Percentiles rank a stretch among this genome's conserved stretches.
Conservation (phyloP, 1,139 yeast genomes). For the Diutina pseudorugosa region DNA sequence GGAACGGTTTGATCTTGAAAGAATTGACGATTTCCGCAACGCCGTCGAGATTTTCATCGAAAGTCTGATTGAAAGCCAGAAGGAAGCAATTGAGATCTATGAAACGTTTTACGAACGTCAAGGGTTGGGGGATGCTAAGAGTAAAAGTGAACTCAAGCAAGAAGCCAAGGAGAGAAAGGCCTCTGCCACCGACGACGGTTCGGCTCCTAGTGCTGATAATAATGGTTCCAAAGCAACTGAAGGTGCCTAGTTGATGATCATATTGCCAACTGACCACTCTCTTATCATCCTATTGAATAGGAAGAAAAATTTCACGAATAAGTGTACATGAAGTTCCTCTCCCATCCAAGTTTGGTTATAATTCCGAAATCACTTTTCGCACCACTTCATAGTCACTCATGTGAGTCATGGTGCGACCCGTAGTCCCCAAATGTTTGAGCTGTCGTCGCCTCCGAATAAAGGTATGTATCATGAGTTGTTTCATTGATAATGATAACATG, state of each 20-base stretch:
- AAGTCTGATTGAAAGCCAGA: conserved; percentile 84
- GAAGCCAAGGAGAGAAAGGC: neutral
- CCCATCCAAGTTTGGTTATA: too few relatives aligned
- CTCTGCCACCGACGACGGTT: neutral
- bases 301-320: neutral
- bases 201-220: neutral
- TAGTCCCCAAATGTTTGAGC: neutral
- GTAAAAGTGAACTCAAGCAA: neutral
- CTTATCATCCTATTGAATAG: neutral
- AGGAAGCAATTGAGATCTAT: conserved; percentile 91
- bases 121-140: conserved; percentile 11
- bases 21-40: conserved; percentile 76
- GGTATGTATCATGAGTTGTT: neutral
- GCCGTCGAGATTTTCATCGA: conserved; percentile 87
- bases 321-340: neutral
- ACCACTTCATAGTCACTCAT: too few relatives aligned
- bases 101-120: conserved; percentile 68
- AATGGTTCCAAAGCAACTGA: neutral
- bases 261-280: neutral
- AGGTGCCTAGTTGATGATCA: neutral
- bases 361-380: too few relatives aligned
- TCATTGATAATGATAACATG: neutral
- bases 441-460: neutral
- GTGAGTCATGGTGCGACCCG: neutral
- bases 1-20: conserved; percentile 58